Conservation (phyloP, 2,329 filamentous ascomycete species). For the Neurospora crassa region DNA sequence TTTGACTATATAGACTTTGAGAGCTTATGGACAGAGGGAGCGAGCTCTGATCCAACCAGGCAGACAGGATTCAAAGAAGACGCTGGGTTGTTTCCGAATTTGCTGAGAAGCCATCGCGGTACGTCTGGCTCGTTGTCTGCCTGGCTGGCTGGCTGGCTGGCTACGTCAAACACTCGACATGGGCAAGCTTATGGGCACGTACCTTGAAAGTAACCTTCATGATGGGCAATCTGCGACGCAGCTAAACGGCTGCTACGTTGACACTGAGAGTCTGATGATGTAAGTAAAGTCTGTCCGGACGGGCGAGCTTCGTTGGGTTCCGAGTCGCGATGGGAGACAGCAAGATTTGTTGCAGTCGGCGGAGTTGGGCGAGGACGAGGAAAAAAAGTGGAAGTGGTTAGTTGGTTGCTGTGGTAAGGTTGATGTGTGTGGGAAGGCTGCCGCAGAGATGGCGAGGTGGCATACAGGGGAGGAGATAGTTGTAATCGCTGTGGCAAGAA, state of each 20-base stretch:
- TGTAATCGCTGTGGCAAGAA: not conserved
- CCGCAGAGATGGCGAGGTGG: not conserved
- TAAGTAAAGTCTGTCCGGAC: not conserved
- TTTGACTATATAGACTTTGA: not conserved
- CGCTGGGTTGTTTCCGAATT: not conserved
- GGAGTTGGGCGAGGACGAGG: not conserved
- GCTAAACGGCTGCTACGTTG: conserved; percentile 18
- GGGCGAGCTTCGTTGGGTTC: conserved; percentile 1
- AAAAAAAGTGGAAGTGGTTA: not conserved
- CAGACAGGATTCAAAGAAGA: not conserved
- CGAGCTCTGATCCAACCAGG: not conserved
- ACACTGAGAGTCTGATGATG: conserved; percentile 1
- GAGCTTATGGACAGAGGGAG: conserved; percentile 2
- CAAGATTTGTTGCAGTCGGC: not conserved
- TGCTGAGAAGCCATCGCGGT: not conserved
- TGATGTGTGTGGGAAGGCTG: not conserved
- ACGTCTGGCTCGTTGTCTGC: not conserved
- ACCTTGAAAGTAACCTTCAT: conserved; percentile 65
- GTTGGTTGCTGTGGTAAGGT: conserved; percentile 2
- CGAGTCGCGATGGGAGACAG: conserved; percentile 6
- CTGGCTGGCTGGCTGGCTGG: not conserved
- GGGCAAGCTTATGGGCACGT: conserved; percentile 11
- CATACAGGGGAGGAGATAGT: conserved; percentile 1
- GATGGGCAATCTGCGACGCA: conserved; percentile 32
- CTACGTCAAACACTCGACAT: not conserved